A percentile compares a stretch with the other conserved stretches of the same genome.
These are phyloP conservation scores for Hysterium pulicare DNA, from an alignment of 2,329 filamentous ascomycete genomes.

Conservation along the genomic window DNA sequence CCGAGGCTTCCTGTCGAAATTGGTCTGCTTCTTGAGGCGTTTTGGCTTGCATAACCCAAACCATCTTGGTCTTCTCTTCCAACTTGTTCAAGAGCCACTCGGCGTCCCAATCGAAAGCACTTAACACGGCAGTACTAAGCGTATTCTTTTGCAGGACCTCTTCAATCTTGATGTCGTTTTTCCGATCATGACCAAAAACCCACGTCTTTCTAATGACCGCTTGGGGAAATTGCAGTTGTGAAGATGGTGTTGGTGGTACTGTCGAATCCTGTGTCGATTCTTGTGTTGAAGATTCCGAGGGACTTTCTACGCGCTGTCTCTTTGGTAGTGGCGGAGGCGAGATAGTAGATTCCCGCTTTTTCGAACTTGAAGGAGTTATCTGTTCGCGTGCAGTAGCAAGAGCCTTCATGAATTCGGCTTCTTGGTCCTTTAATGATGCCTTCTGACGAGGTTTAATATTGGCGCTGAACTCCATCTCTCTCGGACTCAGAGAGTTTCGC, in stretches of 20 bases:
- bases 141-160: constrained; percentile 74
- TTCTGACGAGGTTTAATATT: not conserved
- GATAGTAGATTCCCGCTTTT: too few relatives aligned
- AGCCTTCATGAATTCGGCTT: too few relatives aligned
- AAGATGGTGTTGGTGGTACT: constrained; percentile 11
- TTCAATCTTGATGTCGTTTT: constrained; percentile 79
- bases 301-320: not conserved
- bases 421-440: not conserved
- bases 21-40: constrained; percentile 37
- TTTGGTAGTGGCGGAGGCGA: not conserved
- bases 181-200: constrained; percentile 60
- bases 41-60: constrained; percentile 60
- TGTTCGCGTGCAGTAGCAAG: too few relatives aligned
- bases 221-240: constrained; percentile 44
- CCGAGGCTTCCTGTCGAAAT: constrained; percentile 24
- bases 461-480: not conserved
- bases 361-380: too few relatives aligned
- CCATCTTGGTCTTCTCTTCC: constrained; percentile 48
- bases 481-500: not conserved
- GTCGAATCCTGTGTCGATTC: constrained; percentile 6
- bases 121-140: constrained; percentile 74
- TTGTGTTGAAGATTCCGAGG: not conserved
- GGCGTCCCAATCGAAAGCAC: constrained; percentile 82
- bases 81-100: constrained; percentile 71
- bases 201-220: constrained; percentile 82